Evolutionary conservation across 768 basidiomycete genomes (phyloP), one percentile per base, ranked within the genome.

Genomic region (Boletus reticulatus): DNA sequence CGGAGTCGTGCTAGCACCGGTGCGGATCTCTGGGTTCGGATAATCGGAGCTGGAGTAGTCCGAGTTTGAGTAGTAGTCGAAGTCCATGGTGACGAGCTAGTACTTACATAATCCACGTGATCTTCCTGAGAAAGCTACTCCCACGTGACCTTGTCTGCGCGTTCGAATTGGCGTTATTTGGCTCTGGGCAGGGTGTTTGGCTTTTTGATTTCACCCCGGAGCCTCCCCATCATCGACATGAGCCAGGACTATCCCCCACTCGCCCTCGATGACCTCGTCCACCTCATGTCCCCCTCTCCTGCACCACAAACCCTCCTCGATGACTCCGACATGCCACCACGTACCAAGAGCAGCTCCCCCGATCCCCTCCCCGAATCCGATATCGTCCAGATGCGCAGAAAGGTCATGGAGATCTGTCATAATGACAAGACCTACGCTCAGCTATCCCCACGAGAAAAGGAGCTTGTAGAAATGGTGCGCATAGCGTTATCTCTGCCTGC

Each of bases 401-500:
- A 76, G 45, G 73, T 81, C 11, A 60, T 69, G 3, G 75, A 83
- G 56, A 73, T 85, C 67, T 76, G 75, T 2, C 60, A 75, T 13
- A 45, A 62, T 2, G 63, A 65, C 32, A 49, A 64, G n/a, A 47
- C 63, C 9, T 57, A 65, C 17, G 32, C 57, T 32, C 71, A 70
- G 32, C 55, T 69, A 20, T 58, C 61, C 44, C 37, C 63, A 42
- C 69, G 75, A 49, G 83, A 85, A 69, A 77, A 69, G 46, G 86
- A 87, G 65, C 72, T 82, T 12, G 64, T 72, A 1, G 76, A 81
- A 49, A 85, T 87, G 82, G 86, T 87, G 63, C 50, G 78, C 60
- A 43, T 14, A n/a, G 22, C 19, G 19, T 59, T 47, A 57, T 64
- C 62, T 53, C 41, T 51, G 8, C 44, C 46, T 17, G 9, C 46